A percentile compares a stretch with the other conserved stretches of the same genome.
These are phyloP conservation scores for Citrus maxima DNA, from an alignment of 345 rosid species.

Conservation along the genomic window DNA sequence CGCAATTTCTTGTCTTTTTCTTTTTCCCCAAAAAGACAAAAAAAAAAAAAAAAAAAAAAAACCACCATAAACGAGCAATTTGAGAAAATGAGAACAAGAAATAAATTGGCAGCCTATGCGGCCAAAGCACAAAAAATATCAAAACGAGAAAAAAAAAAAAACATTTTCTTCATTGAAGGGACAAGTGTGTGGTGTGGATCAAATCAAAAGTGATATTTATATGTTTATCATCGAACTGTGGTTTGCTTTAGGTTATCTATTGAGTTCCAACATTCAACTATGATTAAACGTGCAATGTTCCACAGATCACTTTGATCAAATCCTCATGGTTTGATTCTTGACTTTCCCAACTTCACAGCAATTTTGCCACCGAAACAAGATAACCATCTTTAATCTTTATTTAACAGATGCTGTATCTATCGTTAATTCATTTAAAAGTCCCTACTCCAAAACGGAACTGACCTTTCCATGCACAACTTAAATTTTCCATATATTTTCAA, in stretches of 20 bases:
- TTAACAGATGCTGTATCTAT: no score
- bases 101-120: neutral
- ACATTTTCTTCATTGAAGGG: neutral
- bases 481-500: neutral
- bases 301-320: neutral
- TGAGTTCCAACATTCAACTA: neutral
- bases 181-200: constrained; percentile 11
- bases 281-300: neutral
- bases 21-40: no score
- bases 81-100: neutral
- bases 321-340: neutral
- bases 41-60: no score
- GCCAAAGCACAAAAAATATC: neutral
- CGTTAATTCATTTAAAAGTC: no score
- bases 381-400: no score
- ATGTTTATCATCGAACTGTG: neutral
- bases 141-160: neutral
- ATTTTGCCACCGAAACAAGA: no score
- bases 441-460: neutral
- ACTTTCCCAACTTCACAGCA: neutral
- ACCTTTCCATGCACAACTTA: neutral
- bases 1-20: neutral
- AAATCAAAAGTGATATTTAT: no score
- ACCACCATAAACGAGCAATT: neutral
- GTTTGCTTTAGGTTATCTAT: neutral